A percentile compares a stretch with the other conserved stretches of the same genome.
Conservation (phyloP, 1,284 basidiomycete genomes). For the Fomes fomentarius region DNA sequence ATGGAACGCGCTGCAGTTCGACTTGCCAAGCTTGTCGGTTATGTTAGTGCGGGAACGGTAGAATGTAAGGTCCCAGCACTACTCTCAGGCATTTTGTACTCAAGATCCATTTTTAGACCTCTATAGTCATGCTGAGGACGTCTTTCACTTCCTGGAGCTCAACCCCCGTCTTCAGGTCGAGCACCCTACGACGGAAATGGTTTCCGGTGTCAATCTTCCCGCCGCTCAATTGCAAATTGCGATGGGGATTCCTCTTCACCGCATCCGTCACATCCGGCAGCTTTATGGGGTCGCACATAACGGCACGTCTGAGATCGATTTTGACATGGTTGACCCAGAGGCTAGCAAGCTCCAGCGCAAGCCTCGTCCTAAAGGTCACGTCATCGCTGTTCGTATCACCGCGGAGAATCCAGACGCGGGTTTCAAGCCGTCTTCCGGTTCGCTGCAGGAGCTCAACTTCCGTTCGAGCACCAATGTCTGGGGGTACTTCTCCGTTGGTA, state of each 20-base stretch:
- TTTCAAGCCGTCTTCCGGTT: slow-evolving; percentile 99
- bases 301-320: slow-evolving; percentile 91
- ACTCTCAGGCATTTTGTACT: neutral
- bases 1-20: slow-evolving; percentile 99
- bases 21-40: slow-evolving; percentile 97
- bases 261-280: slow-evolving; percentile 95
- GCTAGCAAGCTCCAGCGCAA: slow-evolving; percentile 90
- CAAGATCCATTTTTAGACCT: slow-evolving; percentile 61
- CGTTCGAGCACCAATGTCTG: slow-evolving; percentile 98
- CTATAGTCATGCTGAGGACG: slow-evolving; percentile 92
- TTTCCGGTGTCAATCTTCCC: slow-evolving; percentile 97
- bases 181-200: slow-evolving; percentile 99
- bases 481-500: slow-evolving; percentile 99
- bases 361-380: slow-evolving; percentile 96
- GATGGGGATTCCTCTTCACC: slow-evolving; percentile 97
- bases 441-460: slow-evolving; percentile 98
- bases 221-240: slow-evolving; percentile 97
- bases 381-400: slow-evolving; percentile 98
- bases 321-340: slow-evolving; percentile 91
- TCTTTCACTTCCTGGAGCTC: slow-evolving; percentile 97
- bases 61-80: slow-evolving; percentile 65
- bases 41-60: slow-evolving; percentile 98
- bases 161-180: slow-evolving; percentile 99
- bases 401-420: slow-evolving; percentile 99
- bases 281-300: slow-evolving; percentile 94